Evolutionary conservation across 495 filamentous ascomycete genomes (phyloP), one percentile per base, ranked within the genome.

Genomic region (Darksidea phi): DNA sequence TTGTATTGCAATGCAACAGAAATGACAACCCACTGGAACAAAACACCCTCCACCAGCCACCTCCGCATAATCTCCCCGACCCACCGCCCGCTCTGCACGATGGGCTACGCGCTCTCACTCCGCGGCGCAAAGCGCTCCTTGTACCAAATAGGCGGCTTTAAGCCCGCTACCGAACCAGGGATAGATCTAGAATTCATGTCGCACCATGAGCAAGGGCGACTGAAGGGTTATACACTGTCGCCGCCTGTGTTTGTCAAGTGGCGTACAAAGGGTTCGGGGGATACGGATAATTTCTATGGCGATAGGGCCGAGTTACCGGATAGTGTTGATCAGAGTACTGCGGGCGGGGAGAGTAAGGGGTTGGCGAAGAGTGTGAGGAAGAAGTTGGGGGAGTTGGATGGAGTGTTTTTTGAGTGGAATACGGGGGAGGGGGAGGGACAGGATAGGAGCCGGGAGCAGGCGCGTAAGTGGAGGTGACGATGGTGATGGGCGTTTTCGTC

Each of bases 101-200:
- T 57, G 58, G 59, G 53, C 38, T 67, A 67, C 49, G 59, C 24
- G 2, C 25, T 67, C 4, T 49, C 53, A 1, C 58, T 49, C n/a
- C 45, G 51, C 37, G 64, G 64, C 32, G 64, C 64, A 34, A 59
- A 56, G 64, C 59, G 64, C 13, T 49, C 63, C 59, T 59, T 67
- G 17, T 67, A 62, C 43, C 37, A 67, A 7, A 62, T 59, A 32
- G 62, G 58, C 34, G 64, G 64, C 1, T 67, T 48, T 38, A 25
- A 34, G n/a, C 34, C 34, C 18, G 48, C 63, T 25, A 53, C 47
- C 4, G 18, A 15, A 11, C 59, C 59, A 18, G 28, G 28, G 4
- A 50, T 67, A 26, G 64, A 67, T 28, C 46, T 48, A 23, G 59
- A 62, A 24, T 58, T 67, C 20, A 41, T 47, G 20, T 59, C 20